These are phyloP conservation scores for Erodium maritimum DNA, from an alignment of 345 rosid genomes.

Conservation along the genomic window DNA sequence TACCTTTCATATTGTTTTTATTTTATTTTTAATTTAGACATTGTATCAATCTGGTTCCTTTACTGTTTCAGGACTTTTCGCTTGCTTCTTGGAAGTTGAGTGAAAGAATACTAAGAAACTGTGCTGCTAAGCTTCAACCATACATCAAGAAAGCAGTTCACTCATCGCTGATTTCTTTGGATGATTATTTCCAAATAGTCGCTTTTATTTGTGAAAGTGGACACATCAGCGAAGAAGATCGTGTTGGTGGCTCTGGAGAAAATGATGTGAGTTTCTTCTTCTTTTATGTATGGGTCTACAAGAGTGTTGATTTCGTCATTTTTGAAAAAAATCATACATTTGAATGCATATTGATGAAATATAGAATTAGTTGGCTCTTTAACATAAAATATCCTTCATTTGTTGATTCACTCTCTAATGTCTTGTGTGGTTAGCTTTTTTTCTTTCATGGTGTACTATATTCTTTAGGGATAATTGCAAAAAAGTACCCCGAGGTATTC, in stretches of 20 bases:
- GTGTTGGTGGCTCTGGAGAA: conserved; percentile 18
- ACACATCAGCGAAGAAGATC: conserved; percentile 11
- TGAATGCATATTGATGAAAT: too few species aligned
- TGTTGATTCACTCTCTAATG: too few species aligned
- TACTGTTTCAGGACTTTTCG: conserved; percentile 30
- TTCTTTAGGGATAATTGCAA: too few species aligned
- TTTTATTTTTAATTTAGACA: conserved; percentile 2
- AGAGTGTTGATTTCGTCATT: too few species aligned
- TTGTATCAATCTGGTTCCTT: conserved; percentile 6
- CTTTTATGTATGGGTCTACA: background rate
- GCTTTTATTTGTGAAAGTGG: conserved; percentile 34
- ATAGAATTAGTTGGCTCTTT: too few species aligned
- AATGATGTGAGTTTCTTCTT: conserved; percentile 33
- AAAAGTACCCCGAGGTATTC: too few species aligned
- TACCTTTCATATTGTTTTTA: background rate
- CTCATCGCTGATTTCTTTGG: conserved; percentile 28
- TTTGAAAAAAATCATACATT: too few species aligned
- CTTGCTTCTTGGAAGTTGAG: conserved; percentile 43
- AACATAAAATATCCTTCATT: too few species aligned
- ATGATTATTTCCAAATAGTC: conserved; percentile 47
- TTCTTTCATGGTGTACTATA: too few species aligned
- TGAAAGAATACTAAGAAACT: conserved; percentile 43
- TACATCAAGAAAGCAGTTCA: conserved; percentile 41
- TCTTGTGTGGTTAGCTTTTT: too few species aligned
- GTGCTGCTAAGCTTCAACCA: conserved; percentile 47